Conservation (phyloP, 805 yeast species). For the Kurtzmaniella cleridarum region DNA sequence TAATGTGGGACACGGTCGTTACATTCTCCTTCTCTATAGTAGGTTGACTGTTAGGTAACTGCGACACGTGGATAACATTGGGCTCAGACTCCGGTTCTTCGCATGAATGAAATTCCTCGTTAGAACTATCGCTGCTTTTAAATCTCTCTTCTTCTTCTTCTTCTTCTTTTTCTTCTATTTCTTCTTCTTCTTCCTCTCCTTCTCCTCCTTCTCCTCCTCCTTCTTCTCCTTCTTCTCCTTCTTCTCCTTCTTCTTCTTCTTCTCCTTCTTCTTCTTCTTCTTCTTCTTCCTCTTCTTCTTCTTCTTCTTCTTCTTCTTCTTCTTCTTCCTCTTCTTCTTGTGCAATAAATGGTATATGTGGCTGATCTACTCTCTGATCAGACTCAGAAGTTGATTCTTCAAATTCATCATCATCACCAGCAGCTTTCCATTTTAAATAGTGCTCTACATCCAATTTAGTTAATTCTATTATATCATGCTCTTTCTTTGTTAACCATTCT, state of each 20-base stretch:
- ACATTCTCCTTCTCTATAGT: background rate
- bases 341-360: too few relatives aligned
- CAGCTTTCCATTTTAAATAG: too few relatives aligned
- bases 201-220: slow-evolving; percentile 8
- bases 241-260: slow-evolving; percentile 8
- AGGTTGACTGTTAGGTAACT: slow-evolving; percentile 1
- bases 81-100: slow-evolving; percentile 5
- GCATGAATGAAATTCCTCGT: background rate
- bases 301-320: slow-evolving; percentile 8
- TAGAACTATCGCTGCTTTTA: slow-evolving; percentile 3
- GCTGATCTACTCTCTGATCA: too few relatives aligned
- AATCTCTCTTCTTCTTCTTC: slow-evolving; percentile 8
- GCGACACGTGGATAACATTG: slow-evolving; percentile 1
- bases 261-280: slow-evolving; percentile 8
- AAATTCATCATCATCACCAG: too few relatives aligned
- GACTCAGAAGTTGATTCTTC: too few relatives aligned
- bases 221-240: slow-evolving; percentile 8
- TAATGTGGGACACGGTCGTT: background rate
- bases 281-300: slow-evolving; percentile 8
- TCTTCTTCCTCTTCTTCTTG: slow-evolving; percentile 9
- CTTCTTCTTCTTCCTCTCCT: slow-evolving; percentile 8
- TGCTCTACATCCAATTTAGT: too few relatives aligned
- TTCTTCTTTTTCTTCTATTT: slow-evolving; percentile 4
- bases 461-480: too few relatives aligned
- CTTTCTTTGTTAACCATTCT: background rate